Conservation (phyloP, 305 asterid species). For the Solanum chacoense region DNA sequence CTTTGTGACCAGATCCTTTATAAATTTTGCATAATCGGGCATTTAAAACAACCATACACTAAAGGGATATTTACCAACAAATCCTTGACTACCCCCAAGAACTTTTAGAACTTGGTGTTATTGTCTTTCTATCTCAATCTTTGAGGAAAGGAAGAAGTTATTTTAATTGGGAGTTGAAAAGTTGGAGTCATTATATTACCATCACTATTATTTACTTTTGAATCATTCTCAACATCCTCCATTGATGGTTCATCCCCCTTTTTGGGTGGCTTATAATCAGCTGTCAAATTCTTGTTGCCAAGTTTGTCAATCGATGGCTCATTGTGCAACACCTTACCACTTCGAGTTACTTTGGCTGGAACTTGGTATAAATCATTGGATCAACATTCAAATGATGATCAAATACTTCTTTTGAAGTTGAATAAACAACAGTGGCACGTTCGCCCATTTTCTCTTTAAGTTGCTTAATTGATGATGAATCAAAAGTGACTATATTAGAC, state of each 20-base stretch:
- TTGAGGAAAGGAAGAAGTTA: not conserved
- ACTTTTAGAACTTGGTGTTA: not conserved
- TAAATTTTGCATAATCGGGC: not conserved
- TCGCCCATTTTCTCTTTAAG: no score
- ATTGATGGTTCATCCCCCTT: not conserved
- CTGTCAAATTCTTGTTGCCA: not conserved
- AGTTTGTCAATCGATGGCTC: not conserved
- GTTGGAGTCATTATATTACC: not conserved
- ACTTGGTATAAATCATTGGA: not conserved
- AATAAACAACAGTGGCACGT: not conserved
- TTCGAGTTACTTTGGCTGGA: not conserved
- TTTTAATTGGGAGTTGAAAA: not conserved
- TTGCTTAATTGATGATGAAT: not conserved
- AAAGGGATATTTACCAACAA: not conserved
- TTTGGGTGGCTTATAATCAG: not conserved
- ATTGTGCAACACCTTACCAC: not conserved
- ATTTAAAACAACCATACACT: not conserved
- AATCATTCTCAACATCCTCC: not conserved
- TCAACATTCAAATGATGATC: not conserved
- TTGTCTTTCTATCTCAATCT: not conserved
- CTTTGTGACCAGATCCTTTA: not conserved
- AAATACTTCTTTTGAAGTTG: not conserved
- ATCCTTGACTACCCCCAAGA: not conserved
- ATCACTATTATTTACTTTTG: not conserved
- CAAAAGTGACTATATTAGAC: not conserved